Percentiles rank a stretch among this genome's conserved stretches.
phyloP scores from a whole-genome alignment of 805 yeast species.

The Priceomyces fermenticarens region DNA sequence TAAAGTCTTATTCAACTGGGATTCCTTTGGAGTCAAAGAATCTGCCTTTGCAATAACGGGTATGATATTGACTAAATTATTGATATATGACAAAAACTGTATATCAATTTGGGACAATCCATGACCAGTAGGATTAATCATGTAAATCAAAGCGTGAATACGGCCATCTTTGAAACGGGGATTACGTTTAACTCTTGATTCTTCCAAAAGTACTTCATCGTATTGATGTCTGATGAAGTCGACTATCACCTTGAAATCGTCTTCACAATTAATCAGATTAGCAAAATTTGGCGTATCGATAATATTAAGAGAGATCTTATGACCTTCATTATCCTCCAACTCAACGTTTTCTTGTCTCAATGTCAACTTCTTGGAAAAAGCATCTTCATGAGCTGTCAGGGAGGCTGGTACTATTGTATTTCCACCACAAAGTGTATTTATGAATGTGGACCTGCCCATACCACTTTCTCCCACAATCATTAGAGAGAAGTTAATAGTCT shows the following conservation, averaged over 20 bases:
- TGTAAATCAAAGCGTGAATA: slow-evolving; percentile 57
- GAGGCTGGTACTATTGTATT: slow-evolving; percentile 70
- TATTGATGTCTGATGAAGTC: slow-evolving; percentile 79
- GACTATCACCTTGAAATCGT: slow-evolving; percentile 65
- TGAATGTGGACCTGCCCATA: slow-evolving; percentile 86
- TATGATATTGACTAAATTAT: slow-evolving; percentile 40
- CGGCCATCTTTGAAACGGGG: slow-evolving; percentile 84
- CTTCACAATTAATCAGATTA: slow-evolving; percentile 64
- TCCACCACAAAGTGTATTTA: slow-evolving; percentile 87
- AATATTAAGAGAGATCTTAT: slow-evolving; percentile 69
- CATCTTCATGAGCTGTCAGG: slow-evolving; percentile 59
- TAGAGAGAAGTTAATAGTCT: slow-evolving; percentile 79
- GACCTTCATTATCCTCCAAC: slow-evolving; percentile 82
- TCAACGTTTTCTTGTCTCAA: slow-evolving; percentile 80
- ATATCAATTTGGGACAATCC: slow-evolving; percentile 42
- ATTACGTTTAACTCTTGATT: slow-evolving; percentile 76
- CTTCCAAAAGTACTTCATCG: slow-evolving; percentile 79
- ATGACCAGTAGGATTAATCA: slow-evolving; percentile 46
- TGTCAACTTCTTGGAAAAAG: slow-evolving; percentile 46
- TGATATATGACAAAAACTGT: slow-evolving; percentile 39
- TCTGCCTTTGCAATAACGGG: slow-evolving; percentile 46
- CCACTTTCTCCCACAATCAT: slow-evolving; percentile 90
- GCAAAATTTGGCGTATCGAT: slow-evolving; percentile 88
- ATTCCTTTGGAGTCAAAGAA: slow-evolving; percentile 38
- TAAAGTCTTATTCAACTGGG: slow-evolving; percentile 67